phyloP scores from a whole-genome alignment of 768 basidiomycete species.

The Hortiboletus flavorubellus region DNA sequence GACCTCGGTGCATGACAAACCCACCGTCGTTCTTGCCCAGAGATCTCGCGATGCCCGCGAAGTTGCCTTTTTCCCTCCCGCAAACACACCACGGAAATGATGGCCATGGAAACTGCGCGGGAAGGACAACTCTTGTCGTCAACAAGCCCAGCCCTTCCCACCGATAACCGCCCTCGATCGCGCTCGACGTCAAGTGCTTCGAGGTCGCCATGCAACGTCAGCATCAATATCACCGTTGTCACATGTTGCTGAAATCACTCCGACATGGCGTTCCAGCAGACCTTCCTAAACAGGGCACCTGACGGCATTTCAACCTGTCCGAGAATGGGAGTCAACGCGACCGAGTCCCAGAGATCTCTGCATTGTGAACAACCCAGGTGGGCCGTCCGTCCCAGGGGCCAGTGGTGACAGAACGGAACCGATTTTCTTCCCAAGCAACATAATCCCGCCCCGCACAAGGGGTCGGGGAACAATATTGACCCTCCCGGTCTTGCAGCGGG shows the following conservation, averaged over 20 bases:
- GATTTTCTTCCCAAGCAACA: not conserved
- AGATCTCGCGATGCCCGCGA: not conserved
- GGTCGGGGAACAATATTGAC: not conserved
- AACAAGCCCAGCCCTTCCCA: not conserved
- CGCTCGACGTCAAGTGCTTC: not conserved
- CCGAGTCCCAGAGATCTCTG: not conserved
- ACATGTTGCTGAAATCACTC: slow-evolving; percentile 1
- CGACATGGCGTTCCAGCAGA: not conserved
- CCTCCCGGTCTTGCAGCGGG: not conserved
- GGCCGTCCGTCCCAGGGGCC: not conserved
- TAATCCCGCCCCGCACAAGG: not conserved
- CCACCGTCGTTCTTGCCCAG: not conserved
- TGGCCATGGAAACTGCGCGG: not conserved
- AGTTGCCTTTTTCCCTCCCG: not conserved
- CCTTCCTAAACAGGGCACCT: not conserved
- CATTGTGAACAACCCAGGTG: not conserved
- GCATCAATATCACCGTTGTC: not conserved
- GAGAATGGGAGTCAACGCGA: slow-evolving; percentile 4
- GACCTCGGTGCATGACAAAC: slow-evolving; percentile 14
- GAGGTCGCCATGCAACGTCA: slow-evolving; percentile 21
- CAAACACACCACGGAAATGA: slow-evolving; percentile 15
- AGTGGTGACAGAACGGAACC: not conserved
- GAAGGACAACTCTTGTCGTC: not conserved
- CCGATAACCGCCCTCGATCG: slow-evolving; percentile 22
- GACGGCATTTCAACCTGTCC: slow-evolving; percentile 12